Evolutionary conservation across 257 asterid species (phyloP).

Genomic region (Fraxinus excelsior): DNA sequence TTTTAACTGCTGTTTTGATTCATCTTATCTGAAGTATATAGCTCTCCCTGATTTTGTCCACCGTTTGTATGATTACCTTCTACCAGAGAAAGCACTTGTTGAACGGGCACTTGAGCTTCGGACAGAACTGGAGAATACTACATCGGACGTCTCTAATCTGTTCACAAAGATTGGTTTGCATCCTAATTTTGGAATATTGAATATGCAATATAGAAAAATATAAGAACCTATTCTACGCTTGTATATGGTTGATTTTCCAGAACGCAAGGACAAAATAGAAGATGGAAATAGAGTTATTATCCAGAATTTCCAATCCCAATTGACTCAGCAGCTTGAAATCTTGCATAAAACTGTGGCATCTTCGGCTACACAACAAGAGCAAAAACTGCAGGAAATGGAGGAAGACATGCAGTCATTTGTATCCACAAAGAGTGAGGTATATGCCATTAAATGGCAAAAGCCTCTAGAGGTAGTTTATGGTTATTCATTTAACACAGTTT

Average conservation of each 20-base stretch:
- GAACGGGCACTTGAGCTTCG: constrained; percentile 92
- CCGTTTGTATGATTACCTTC: constrained; percentile 17
- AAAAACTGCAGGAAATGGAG: constrained; percentile 85
- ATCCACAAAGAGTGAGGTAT: constrained; percentile 83
- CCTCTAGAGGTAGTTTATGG: constrained; percentile 23
- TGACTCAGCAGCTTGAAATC: constrained; percentile 84
- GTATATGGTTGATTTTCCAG: constrained; percentile 43
- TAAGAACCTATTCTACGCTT: constrained; percentile 20
- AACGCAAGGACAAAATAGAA: constrained; percentile 91
- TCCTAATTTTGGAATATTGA: constrained; percentile 24
- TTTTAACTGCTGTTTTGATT: constrained; percentile 4
- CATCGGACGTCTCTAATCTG: constrained; percentile 82
- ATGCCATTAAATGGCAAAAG: constrained; percentile 1
- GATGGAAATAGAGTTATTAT: constrained; percentile 78
- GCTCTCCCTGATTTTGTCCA: constrained; percentile 10
- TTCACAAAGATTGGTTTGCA: constrained; percentile 89
- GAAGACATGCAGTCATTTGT: constrained; percentile 95
- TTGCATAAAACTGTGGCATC: constrained; percentile 84
- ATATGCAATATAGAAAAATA: not conserved
- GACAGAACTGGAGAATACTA: constrained; percentile 83
- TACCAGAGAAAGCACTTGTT: constrained; percentile 85
- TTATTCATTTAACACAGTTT: constrained; percentile 12
- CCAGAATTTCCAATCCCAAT: constrained; percentile 77
- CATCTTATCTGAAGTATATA: not conserved
- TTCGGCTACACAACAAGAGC: constrained; percentile 88